Base-by-base conservation (phyloP, 805 yeast species). In the Pichia cabralensis region DNA sequence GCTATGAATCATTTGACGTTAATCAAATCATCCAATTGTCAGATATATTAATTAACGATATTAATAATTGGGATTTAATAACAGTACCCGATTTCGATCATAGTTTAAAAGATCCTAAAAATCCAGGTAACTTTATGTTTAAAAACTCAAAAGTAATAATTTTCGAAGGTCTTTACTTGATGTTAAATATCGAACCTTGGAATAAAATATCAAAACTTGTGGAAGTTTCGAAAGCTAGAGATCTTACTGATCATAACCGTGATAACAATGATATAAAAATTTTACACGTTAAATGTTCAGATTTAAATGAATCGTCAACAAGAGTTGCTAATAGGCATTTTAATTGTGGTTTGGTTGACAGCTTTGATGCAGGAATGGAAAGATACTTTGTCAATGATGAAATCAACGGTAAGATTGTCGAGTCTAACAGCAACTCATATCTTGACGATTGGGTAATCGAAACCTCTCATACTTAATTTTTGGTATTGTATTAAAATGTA, bases 1-100 rank as follows among this genome's bases (percentile, higher is more conserved):
- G 95, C 0, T 94, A 95, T 2, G 72, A 66, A 45, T 86, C 96
- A 0, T 89, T 88, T 58, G 88, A 88, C 49, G 71, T 80, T 6
- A 50, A 56, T 10, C 65, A 61, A 29, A 61, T 69, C 12, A 65
- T 60, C 1, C 49, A 41, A 5, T 47, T 67, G 13, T 58, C 54
- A 14, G 44, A 42, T 31, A 40, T 53, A 8, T 44, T 71, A 19
- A 44, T 47, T 8, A n/a, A 6, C 3, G n/a, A n/a, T n/a, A n/a
- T n/a, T n/a, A 22, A 31, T 1, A 29, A 26, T 15, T 37, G 43
- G 42, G 21, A 19, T 10, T 20, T 26, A 6, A 21, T 76, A 6
- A 40, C 42, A 16, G 63, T 73, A 8, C 94, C 95, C 0, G 76
- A 81, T 19, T 85, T 85, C 51, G 82, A 80, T 49, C 95, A 85